These are phyloP conservation scores for Sindora glabra DNA, from an alignment of 306 rosid species.

Conservation along the genomic window DNA sequence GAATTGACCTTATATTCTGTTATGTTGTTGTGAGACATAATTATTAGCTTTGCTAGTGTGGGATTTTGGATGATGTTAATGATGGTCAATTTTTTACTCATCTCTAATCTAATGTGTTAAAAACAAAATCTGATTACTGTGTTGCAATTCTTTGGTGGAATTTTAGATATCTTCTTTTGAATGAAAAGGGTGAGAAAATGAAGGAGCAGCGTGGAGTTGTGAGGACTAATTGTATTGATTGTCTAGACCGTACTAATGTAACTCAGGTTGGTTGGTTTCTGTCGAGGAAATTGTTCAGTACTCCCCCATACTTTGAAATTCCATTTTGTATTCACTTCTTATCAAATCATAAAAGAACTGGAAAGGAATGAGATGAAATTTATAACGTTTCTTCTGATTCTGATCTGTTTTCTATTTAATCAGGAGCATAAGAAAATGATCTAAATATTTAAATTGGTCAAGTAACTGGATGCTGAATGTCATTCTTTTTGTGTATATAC, in stretches of 20 bases:
- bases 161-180: slow-evolving; percentile 71
- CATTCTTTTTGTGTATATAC: neutral
- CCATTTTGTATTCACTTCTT: neutral
- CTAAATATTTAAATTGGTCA: neutral
- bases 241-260: slow-evolving; percentile 96
- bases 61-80: neutral
- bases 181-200: slow-evolving; percentile 88
- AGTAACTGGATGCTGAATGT: neutral
- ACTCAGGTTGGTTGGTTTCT: slow-evolving; percentile 65
- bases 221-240: slow-evolving; percentile 92
- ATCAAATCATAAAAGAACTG: neutral
- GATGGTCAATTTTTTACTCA: neutral
- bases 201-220: slow-evolving; percentile 94
- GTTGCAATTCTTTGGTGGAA: slow-evolving; percentile 15
- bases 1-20: neutral
- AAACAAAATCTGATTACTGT: too few relatives aligned
- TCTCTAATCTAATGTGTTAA: too few relatives aligned
- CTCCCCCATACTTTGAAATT: neutral
- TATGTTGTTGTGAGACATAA: neutral
- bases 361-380: neutral
- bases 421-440: neutral
- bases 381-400: neutral
- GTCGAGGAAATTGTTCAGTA: neutral
- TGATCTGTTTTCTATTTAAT: neutral
- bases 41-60: neutral